phyloP scores from a whole-genome alignment of 495 filamentous ascomycete species.

The Podospora bellae-mahoneyi region DNA sequence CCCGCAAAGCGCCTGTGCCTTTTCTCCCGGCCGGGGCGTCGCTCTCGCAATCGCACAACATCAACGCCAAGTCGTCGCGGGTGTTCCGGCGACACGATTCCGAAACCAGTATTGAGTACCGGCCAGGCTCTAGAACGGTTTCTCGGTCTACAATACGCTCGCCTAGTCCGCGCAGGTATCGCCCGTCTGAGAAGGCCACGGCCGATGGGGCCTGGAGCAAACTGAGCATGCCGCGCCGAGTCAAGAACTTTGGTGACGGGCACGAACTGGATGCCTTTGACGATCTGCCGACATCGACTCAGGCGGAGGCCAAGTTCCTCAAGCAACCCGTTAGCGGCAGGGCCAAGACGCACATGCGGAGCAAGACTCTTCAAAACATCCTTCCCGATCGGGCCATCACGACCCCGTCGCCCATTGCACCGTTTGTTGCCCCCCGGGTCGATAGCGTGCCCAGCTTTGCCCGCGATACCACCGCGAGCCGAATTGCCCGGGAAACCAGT shows the following conservation, averaged over 20 bases:
- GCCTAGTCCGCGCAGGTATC: constrained; percentile 51
- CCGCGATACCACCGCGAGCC: constrained; percentile 85
- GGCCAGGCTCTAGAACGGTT: constrained; percentile 54
- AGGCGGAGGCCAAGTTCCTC: constrained; percentile 74
- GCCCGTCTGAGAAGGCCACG: constrained; percentile 37
- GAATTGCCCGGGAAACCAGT: constrained; percentile 84
- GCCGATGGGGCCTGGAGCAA: constrained; percentile 48
- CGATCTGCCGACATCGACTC: constrained; percentile 84
- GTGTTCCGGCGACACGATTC: constrained; percentile 73
- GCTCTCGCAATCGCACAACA: constrained; percentile 72
- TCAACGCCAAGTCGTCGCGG: constrained; percentile 65
- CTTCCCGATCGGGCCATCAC: constrained; percentile 44
- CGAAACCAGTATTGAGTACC: constrained; percentile 52
- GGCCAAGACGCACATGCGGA: constrained; percentile 61
- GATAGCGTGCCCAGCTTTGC: constrained; percentile 76
- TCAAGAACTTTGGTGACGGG: constrained; percentile 85
- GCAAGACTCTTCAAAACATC: constrained; percentile 57
- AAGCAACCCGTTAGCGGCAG: constrained; percentile 73
- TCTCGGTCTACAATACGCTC: constrained; percentile 54
- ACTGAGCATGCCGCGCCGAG: constrained; percentile 67
- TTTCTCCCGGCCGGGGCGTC: constrained; percentile 79
- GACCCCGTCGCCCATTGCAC: constrained; percentile 55
- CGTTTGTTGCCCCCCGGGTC: constrained; percentile 50
- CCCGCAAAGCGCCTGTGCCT: constrained; percentile 61
- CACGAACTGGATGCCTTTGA: constrained; percentile 90